These are phyloP conservation scores for Penicillium atrosanguineum DNA, from an alignment of 495 filamentous ascomycete species.

Conservation along the genomic window DNA sequence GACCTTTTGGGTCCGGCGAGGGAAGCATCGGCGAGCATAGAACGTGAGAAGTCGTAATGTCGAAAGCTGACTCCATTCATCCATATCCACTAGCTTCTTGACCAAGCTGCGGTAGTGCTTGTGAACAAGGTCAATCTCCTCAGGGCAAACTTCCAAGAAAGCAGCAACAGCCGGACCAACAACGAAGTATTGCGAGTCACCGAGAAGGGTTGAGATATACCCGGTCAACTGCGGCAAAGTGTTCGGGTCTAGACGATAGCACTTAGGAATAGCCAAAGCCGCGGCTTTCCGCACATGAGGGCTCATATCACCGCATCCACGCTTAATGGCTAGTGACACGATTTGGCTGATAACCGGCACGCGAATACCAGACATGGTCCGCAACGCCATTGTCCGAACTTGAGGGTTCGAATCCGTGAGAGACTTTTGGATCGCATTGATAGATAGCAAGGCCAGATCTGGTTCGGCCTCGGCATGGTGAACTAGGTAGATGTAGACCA, in stretches of 20 bases:
- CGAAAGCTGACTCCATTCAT: conserved; percentile 93
- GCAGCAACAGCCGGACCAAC: conserved; percentile 88
- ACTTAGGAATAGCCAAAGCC: conserved; percentile 94
- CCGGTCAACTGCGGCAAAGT: conserved; percentile 82
- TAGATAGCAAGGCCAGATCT: conserved; percentile 89
- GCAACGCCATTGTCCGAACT: conserved; percentile 83
- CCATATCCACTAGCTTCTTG: conserved; percentile 95
- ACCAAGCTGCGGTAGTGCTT: conserved; percentile 80
- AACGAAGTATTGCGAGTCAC: conserved; percentile 92
- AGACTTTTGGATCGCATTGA: conserved; percentile 98
- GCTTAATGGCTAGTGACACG: conserved; percentile 91
- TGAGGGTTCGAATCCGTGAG: conserved; percentile 88
- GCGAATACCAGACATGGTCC: conserved; percentile 91
- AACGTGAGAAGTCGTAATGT: conserved; percentile 74
- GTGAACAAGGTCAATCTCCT: conserved; percentile 83
- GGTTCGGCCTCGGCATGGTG: conserved; percentile 94
- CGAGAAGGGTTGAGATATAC: conserved; percentile 71
- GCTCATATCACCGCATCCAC: conserved; percentile 90
- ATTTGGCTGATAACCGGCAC: conserved; percentile 99
- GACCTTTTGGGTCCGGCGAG: conserved; percentile 56
- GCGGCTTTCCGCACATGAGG: conserved; percentile 89
- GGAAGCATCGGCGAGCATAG: conserved; percentile 89
- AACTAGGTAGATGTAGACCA: conserved; percentile 96
- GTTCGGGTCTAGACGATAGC: conserved; percentile 86
- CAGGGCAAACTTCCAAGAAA: conserved; percentile 84